Base-by-base conservation (phyloP, 306 rosid genomes). In the Trifolium repens region DNA sequence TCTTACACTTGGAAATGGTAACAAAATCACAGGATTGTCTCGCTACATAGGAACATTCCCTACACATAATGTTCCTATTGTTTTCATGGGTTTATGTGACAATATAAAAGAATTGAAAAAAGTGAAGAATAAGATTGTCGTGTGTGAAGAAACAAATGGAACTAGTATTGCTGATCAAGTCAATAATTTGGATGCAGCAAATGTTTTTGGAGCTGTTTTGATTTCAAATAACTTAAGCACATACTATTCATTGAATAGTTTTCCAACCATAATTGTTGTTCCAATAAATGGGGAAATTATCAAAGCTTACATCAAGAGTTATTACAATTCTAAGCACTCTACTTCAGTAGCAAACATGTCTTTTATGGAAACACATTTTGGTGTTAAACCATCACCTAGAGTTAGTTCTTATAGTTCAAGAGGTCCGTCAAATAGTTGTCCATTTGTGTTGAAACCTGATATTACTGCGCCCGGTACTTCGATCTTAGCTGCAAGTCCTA, bases 401-500 rank as follows among this genome's bases (percentile, higher is more conserved):
- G 88, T 84, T 30, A 90, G 88, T 52, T 24, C 15, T 42, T 93
- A 89, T 73, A 91, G 94, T 53, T 89, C 97, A 0, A 76, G 94
- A 81, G 97, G 97, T 3, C 98, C 97, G 46, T 91, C 98, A 12
- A 63, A n/a, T 3, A 87, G 88, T 73, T 89, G 87, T 69, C 94
- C 96, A 7, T 77, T 35, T 53, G 86, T 90, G 57, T 67, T 93
- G 76, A 93, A 93, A 78, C 97, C 97, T 0, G 98, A 93, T 42
- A 72, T 93, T 30, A 40, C 79, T 24, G 98, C 96, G 16, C 98
- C 97, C 1, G 97, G 98, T 13, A 60, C 92, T 10, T 74, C 55
- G 30, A 42, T 91, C 73, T 67, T 93, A 70, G 98, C 98, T 2
- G 85, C 97, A 49, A 91, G 98, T 97, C 97, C 98, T 10, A 11